A percentile compares a stretch with the other conserved stretches of the same genome.
Evolutionary conservation across 2,329 filamentous ascomycete species (phyloP).

Genomic region (Hirsutella minnesotensis): DNA sequence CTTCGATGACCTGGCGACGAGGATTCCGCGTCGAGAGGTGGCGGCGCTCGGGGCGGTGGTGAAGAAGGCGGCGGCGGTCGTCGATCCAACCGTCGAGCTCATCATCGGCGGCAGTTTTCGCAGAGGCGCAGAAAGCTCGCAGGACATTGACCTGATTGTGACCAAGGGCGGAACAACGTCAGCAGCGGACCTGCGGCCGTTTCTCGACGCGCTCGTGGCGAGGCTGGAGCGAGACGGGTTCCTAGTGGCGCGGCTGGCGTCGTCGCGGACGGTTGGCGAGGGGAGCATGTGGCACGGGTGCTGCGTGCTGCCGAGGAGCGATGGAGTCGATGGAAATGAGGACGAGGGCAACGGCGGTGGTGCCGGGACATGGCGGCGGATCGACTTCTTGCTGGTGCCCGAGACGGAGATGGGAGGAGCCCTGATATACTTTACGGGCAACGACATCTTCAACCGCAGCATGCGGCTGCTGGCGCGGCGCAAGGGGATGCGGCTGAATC

Average conservation of each 20-base stretch:
- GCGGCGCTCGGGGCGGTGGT: slow-evolving; percentile 57
- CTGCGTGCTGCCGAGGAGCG: slow-evolving; percentile 49
- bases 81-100: slow-evolving; percentile 55
- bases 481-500: slow-evolving; percentile 77
- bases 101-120: slow-evolving; percentile 79
- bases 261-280: slow-evolving; percentile 29
- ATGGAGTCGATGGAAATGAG: slow-evolving; percentile 17
- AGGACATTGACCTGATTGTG: slow-evolving; percentile 79
- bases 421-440: slow-evolving; percentile 89
- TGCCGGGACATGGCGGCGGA: slow-evolving; percentile 55
- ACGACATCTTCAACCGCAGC: slow-evolving; percentile 88
- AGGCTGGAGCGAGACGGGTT: slow-evolving; percentile 50
- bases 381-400: slow-evolving; percentile 78
- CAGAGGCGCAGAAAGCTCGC: slow-evolving; percentile 59
- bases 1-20: slow-evolving; percentile 65
- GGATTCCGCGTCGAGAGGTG: slow-evolving; percentile 71
- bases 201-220: slow-evolving; percentile 53
- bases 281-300: slow-evolving; percentile 86
- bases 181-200: slow-evolving; percentile 43
- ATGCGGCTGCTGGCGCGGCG: slow-evolving; percentile 68
- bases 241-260: slow-evolving; percentile 57
- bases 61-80: slow-evolving; percentile 37
- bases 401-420: slow-evolving; percentile 71
- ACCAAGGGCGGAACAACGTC: slow-evolving; percentile 50
- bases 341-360: no score